Base-by-base conservation (phyloP, 176 grass and related monocot species). In the Alopecurus myosuroides region DNA sequence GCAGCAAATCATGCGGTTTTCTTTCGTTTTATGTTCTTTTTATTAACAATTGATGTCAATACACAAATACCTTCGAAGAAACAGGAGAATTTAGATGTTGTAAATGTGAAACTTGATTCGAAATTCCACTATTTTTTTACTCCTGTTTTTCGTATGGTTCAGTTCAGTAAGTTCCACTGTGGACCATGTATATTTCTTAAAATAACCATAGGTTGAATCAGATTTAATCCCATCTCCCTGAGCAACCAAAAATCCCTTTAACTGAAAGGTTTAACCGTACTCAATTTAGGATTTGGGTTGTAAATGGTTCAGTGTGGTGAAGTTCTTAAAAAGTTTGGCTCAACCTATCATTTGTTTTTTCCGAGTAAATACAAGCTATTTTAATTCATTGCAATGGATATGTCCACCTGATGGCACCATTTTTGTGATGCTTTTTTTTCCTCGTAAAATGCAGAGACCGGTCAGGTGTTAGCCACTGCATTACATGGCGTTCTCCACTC, bases 381-480 rank as follows among this genome's bases (percentile, higher is more conserved):
- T 80, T 66, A 80, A 51, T 36, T 76, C 18, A 7, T 41, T 50
- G 9, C 45, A 61, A 39, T 39, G 5, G 23, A 35, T 49, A 4
- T 55, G 28, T 61, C 6, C 53, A 73, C 33, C 19, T 83, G n/a
- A 74, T 48, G 69, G 28, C 39, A 57, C 6, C 13, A 55, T 20
- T 77, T 46, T 61, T 65, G 34, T 65, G 53, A 7, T 52, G 51
- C 0, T 34, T 22, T 70, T 5, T 25, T 74, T 77, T 44, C 7
- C 41, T 30, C 61, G 8, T 37, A 80, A 78, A 67, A 79, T 87
- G 42, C 83, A 99, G 97, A 85, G 97, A 98, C 60, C 74, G 88
- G 45, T 98, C 91, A 8, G 97, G 91, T 41, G 97, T 94, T 81
- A 89, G 97, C 51, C 97, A 99, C 91, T 40, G 88, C 65, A 92